Base-by-base conservation (phyloP, 139 green algal species). In the Tetradesmus lagerheimii region DNA sequence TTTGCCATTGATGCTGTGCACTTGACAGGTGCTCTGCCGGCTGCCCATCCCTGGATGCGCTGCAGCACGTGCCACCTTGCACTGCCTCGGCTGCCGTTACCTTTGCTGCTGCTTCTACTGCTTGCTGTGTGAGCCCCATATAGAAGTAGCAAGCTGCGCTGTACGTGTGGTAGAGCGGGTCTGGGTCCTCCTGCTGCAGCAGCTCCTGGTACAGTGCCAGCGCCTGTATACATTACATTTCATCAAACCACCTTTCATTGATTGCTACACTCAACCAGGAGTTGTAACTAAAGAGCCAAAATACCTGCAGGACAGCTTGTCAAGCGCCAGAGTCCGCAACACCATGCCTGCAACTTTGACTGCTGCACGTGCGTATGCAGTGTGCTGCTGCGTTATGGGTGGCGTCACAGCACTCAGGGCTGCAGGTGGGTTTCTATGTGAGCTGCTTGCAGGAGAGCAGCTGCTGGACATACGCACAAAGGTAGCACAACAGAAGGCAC, bases 81-180 rank as follows among this genome's bases (percentile, higher is more conserved):
- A n/a, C n/a, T n/a, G n/a, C 43, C 5, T 50, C 43, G 43, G 43
- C 43, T 18, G 5, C 62, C 27, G 47, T 78, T 45, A 93, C 90
- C 89, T 95, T 85, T 79, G 92, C 41, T 0, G 94, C 95, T 20
- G 57, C 87, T 27, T 92, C 90, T 64, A 96, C 94, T 78, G 96
- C 94, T 50, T 97, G 91, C 79, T 95, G 90, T 86, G 96, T 96
- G 53, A 94, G 80, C 0, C 95, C 95, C 90, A 98, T 96, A 93
- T 98, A 96, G 77, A 94, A 98, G 25, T 93, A 88, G 92, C 96
- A 98, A 2, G 93, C 95, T 29, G 95, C 95, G 2, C 86, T 86
- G 88, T 97, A 97, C 4, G 89, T 93, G 87, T 96, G 93, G 74
- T 92, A 95, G 62, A 95, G 88, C 2, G 95, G 93, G 90, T 97